These are phyloP conservation scores for Gnaphalium uliginosum DNA, from an alignment of 129 eudicot genomes.

Conservation along the genomic window DNA sequence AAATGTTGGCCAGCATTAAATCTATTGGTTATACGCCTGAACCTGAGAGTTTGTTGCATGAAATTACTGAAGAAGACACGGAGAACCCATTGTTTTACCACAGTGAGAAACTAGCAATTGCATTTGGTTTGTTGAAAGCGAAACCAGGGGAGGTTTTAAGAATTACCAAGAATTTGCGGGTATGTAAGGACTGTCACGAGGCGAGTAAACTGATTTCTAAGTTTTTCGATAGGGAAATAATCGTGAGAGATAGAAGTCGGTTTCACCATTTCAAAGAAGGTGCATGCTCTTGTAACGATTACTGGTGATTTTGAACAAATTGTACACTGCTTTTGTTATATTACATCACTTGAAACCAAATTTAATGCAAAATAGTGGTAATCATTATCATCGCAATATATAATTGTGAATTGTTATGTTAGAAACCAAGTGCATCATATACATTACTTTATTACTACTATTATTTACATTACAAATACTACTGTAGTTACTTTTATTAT, in stretches of 20 bases:
- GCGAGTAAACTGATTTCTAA: conserved; percentile 61
- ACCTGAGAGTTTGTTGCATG: conserved; percentile 40
- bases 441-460: not conserved
- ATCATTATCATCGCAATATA: not conserved
- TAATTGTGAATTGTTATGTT: not conserved
- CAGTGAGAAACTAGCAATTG: conserved; percentile 69
- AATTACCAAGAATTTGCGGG: conserved; percentile 58
- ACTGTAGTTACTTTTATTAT: no score
- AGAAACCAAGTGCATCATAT: not conserved
- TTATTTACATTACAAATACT: no score
- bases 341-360: not conserved
- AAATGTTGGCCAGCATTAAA: conserved; percentile 45
- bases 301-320: conserved; percentile 34
- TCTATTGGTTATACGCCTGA: conserved; percentile 54
- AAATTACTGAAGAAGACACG: conserved; percentile 45
- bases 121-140: conserved; percentile 51
- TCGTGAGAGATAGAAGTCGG: conserved; percentile 59
- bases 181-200: conserved; percentile 67
- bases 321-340: not conserved
- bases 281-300: conserved; percentile 62
- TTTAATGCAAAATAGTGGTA: not conserved
- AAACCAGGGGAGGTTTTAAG: conserved; percentile 51
- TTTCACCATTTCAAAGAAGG: conserved; percentile 59
- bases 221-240: conserved; percentile 44
- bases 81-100: conserved; percentile 58